Base-by-base conservation (phyloP, 139 green algal genomes). In the Picocystis salinarum region DNA sequence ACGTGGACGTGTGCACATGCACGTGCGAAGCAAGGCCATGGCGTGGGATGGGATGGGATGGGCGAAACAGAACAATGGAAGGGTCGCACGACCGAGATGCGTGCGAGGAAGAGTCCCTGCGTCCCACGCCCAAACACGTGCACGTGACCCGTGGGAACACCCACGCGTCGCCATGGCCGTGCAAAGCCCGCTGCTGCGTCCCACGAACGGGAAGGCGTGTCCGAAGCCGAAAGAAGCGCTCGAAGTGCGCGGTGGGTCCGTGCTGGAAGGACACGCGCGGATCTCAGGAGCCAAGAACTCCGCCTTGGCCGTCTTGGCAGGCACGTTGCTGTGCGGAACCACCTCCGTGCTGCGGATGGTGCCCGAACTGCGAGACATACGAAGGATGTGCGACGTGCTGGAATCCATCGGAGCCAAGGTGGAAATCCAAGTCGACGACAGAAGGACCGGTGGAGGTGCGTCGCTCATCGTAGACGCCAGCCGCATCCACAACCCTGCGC, bases 261-360 rank as follows among this genome's bases (percentile, higher is more conserved):
- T 20, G 2, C 44, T 73, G 20, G 6, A 20, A 12, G 64, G 64
- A 20, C 46, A 70, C 25, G 56, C 68, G n/a, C 10, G 12, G n/a
- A 61, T 73, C 20, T 60, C 42, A 23, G 64, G 64, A 5, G 56
- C 64, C 3, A 73, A 73, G 29, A 73, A 73, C 56, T 51, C 52
- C 5, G 64, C 62, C 20, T 39, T 73, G 9, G 64, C 50, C 4
- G 29, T 74, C 11, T 26, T 73, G 5, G 61, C 64, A 3, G 62
- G 44, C 7, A 51, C 49, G 13, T 27, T 72, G 17, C 55, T 64
- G 22, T 55, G 23, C 11, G 3, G 26, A 4, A 44, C 48, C 20
- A 27, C 41, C 23, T 19, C 62, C 6, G 24, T 40, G 18, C 15
- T 23, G 13, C 44, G 22, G 24, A 42, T 10, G 31, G 31, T 51